Evolutionary conservation across 2,329 filamentous ascomycete species (phyloP).

Genomic region (Curvularia sp.): DNA sequence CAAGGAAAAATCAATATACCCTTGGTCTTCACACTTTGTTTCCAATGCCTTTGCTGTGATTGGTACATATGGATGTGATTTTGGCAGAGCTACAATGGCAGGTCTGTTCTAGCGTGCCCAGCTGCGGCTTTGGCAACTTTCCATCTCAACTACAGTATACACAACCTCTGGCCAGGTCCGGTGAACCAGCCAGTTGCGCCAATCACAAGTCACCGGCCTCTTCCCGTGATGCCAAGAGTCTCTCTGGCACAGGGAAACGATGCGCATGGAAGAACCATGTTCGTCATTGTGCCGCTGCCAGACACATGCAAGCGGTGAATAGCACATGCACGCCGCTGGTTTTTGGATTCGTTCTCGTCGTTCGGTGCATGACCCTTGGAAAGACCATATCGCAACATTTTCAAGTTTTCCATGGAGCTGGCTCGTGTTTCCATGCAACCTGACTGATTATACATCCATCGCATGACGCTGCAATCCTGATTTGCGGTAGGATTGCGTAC

Average conservation of each 20-base stretch:
- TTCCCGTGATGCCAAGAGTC: background rate
- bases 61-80: background rate
- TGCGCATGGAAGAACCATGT: background rate
- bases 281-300: background rate
- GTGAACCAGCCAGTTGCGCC: background rate
- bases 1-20: background rate
- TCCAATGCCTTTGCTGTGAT: background rate
- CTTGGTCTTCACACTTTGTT: background rate
- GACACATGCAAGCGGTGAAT: background rate
- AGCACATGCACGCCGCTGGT: background rate
- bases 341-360: background rate
- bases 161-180: background rate
- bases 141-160: background rate
- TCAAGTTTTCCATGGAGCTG: background rate
- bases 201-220: background rate
- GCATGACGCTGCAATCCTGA: background rate
- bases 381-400: background rate
- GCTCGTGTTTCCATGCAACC: background rate
- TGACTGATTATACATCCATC: background rate
- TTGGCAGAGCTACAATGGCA: too few relatives aligned
- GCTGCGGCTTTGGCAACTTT: background rate
- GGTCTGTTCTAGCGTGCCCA: too few relatives aligned
- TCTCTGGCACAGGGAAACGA: background rate
- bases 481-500: background rate
- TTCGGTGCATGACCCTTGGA: background rate